These are phyloP conservation scores for Beta macrorhiza DNA, from an alignment of 179 eudicot genomes.

Conservation along the genomic window DNA sequence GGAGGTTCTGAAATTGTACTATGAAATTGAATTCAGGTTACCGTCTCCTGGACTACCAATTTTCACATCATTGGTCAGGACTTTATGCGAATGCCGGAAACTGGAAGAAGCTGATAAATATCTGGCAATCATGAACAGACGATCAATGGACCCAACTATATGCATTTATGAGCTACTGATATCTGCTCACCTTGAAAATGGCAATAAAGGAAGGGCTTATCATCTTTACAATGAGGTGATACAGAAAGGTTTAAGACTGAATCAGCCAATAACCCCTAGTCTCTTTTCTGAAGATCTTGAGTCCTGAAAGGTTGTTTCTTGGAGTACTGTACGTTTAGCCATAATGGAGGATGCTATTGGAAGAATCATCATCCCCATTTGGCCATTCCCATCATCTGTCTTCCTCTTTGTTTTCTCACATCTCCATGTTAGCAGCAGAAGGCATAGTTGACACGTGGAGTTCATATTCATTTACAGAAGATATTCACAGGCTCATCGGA, in stretches of 20 bases:
- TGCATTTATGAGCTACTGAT: constrained; percentile 46
- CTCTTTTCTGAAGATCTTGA: constrained; percentile 22
- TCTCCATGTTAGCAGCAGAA: neutral
- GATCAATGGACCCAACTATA: constrained; percentile 35
- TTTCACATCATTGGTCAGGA: constrained; percentile 44
- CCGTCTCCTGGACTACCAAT: constrained; percentile 43
- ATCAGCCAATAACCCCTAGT: constrained; percentile 1
- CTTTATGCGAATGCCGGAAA: constrained; percentile 43
- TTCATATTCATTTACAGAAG: neutral
- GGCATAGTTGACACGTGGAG: too few species aligned
- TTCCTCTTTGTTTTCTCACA: neutral
- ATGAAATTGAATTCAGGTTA: constrained; percentile 69
- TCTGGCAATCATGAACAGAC: constrained; percentile 49
- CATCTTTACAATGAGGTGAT: constrained; percentile 44
- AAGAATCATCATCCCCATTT: neutral
- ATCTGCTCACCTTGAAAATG: constrained; percentile 34
- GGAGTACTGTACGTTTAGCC: neutral
- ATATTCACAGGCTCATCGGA: neutral
- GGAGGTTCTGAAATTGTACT: constrained; percentile 59
- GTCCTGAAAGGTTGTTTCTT: constrained; percentile 14
- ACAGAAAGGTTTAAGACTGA: constrained; percentile 29
- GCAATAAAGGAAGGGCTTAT: constrained; percentile 39
- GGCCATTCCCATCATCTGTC: neutral
- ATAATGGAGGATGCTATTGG: neutral
- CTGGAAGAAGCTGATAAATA: constrained; percentile 62